phyloP scores from a whole-genome alignment of 192 early-diverging fungal species.

The Spizellomyces punctatus region DNA sequence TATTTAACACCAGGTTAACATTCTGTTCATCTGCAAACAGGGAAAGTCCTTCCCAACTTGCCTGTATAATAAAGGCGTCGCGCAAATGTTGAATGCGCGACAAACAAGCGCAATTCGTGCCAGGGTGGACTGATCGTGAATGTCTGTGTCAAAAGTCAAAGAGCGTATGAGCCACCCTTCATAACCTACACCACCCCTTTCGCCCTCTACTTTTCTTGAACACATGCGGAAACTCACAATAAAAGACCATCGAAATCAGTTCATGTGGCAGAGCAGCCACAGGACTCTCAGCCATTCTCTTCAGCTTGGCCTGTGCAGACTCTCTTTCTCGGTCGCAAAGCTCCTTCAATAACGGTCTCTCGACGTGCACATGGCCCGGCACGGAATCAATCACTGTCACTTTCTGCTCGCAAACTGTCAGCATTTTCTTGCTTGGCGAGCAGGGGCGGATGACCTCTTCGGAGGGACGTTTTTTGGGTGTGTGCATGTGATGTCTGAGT shows the following conservation, averaged over 20 bases:
- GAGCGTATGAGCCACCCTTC: conserved; percentile 1
- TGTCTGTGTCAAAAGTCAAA: conserved; percentile 9
- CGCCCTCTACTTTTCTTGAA: too few species aligned
- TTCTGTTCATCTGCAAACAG: not conserved
- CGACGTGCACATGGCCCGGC: not conserved
- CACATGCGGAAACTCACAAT: conserved; percentile 1
- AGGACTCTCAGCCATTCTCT: not conserved
- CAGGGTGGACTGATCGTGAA: conserved; percentile 22
- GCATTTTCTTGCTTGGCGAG: too few species aligned
- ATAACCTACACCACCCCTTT: not conserved
- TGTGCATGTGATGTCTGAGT: too few species aligned
- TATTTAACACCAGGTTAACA: not conserved
- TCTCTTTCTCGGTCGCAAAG: not conserved
- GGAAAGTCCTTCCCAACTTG: not conserved
- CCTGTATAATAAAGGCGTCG: conserved; percentile 32
- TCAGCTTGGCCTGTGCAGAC: not conserved
- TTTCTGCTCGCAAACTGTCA: too few species aligned
- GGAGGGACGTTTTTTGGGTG: too few species aligned
- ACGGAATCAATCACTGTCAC: too few species aligned
- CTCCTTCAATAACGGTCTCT: not conserved
- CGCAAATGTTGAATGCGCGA: conserved; percentile 30
- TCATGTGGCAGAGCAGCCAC: conserved; percentile 28
- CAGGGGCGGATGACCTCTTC: too few species aligned
- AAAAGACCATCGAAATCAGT: conserved; percentile 29
- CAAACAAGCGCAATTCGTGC: conserved; percentile 19